Evolutionary conservation across 2,329 filamentous ascomycete species (phyloP).

Genomic region (Zalaria obscura): DNA sequence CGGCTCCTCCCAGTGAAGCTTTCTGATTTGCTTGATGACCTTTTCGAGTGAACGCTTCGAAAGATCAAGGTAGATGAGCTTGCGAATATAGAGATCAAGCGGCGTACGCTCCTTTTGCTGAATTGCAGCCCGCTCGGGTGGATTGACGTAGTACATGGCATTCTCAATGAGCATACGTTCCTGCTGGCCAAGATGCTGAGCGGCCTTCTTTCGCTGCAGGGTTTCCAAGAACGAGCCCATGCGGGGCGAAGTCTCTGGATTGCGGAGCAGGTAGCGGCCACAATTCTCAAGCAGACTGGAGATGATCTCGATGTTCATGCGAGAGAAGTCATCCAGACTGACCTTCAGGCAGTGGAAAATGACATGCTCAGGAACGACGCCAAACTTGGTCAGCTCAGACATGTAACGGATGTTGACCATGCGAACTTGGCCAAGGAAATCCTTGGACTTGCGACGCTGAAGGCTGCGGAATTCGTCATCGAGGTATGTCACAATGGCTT

Average conservation of each 20-base stretch:
- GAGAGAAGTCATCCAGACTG: slow-evolving; percentile 90
- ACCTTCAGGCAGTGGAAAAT: slow-evolving; percentile 98
- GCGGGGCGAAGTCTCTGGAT: slow-evolving; percentile 78
- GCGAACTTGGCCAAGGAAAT: slow-evolving; percentile 87
- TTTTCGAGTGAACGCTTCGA: slow-evolving; percentile 90
- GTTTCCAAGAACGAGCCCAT: slow-evolving; percentile 94
- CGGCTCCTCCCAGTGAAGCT: slow-evolving; percentile 91
- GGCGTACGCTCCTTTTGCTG: slow-evolving; percentile 93
- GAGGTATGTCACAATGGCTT: slow-evolving; percentile 78
- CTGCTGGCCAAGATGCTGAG: slow-evolving; percentile 86
- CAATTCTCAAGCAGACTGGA: slow-evolving; percentile 94
- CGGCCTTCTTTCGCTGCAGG: slow-evolving; percentile 85
- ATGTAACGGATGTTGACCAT: slow-evolving; percentile 95
- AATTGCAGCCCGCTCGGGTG: slow-evolving; percentile 82
- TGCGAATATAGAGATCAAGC: slow-evolving; percentile 82
- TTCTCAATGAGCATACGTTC: slow-evolving; percentile 98
- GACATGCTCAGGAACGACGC: slow-evolving; percentile 93
- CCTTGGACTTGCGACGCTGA: slow-evolving; percentile 92
- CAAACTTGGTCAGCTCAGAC: slow-evolving; percentile 93
- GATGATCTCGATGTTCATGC: slow-evolving; percentile 98
- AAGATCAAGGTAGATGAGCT: slow-evolving; percentile 85
- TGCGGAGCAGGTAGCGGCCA: slow-evolving; percentile 82
- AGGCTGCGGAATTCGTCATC: slow-evolving; percentile 95
- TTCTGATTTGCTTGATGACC: slow-evolving; percentile 83
- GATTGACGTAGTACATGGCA: slow-evolving; percentile 94